A percentile compares a stretch with the other conserved stretches of the same genome.
Conservation (phyloP, 1,284 basidiomycete genomes). For the Boletus mariae region DNA sequence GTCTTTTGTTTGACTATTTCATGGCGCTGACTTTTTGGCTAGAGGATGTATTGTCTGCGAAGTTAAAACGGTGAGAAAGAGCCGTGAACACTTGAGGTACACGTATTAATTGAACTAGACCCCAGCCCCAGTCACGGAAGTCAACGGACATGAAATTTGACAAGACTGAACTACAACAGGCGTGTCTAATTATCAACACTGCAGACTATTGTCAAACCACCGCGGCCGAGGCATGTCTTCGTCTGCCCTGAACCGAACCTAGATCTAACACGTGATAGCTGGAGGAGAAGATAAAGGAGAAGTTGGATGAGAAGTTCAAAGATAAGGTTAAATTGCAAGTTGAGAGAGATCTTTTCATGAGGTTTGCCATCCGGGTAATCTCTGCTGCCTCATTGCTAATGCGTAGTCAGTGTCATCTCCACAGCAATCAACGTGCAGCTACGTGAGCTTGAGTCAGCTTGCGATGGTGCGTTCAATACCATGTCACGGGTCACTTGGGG, state of each 20-base stretch:
- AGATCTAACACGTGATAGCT: conserved; percentile 49
- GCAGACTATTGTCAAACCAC: conserved; percentile 97
- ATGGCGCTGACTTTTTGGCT: conserved; percentile 3
- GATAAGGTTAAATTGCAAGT: conserved; percentile 79
- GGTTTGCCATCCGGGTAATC: conserved; percentile 42
- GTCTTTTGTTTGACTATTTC: conserved; percentile 1
- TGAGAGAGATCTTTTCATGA: conserved; percentile 86
- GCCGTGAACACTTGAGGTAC: background rate
- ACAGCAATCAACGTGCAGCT: conserved; percentile 74
- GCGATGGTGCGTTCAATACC: conserved; percentile 70
- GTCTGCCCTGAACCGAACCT: background rate
- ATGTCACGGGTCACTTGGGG: conserved; percentile 80
- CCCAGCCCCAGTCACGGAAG: conserved; percentile 47
- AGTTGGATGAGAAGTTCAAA: conserved; percentile 72
- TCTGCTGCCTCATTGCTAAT: conserved; percentile 5
- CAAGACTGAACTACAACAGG: conserved; percentile 69
- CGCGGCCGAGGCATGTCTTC: conserved; percentile 64
- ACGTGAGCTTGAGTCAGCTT: conserved; percentile 77
- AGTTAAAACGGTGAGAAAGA: conserved; percentile 58
- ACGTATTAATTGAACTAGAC: conserved; percentile 27
- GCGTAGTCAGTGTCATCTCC: conserved; percentile 67
- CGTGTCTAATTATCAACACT: conserved; percentile 90
- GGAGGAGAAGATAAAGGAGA: conserved; percentile 86
- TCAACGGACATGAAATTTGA: conserved; percentile 80
- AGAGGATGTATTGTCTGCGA: conserved; percentile 83